Base-by-base conservation (phyloP, 768 basidiomycete genomes). In the Tulasnella sp. region DNA sequence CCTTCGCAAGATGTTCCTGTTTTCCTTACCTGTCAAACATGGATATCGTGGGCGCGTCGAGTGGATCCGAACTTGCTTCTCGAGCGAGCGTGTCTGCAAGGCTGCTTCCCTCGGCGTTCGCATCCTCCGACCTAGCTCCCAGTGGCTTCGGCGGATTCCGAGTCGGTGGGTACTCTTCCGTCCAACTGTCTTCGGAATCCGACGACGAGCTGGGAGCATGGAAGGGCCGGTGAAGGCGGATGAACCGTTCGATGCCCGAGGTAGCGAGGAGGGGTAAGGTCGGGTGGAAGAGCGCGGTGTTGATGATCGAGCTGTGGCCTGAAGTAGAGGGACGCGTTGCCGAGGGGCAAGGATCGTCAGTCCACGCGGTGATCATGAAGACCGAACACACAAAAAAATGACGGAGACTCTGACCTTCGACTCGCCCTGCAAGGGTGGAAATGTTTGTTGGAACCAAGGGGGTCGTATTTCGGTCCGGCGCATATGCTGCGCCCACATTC, bases 1-100 rank as follows among this genome's bases (percentile, higher is more conserved):
- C n/a, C n/a, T n/a, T n/a, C n/a, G n/a, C n/a, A n/a, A n/a, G n/a
- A n/a, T n/a, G n/a, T n/a, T n/a, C n/a, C n/a, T n/a, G n/a, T n/a
- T n/a, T n/a, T n/a, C n/a, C 77, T 73, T 78, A 72, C 77, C 71
- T 62, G 31, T 78, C 77, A 42, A 78, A 78, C 77, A 78, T 42
- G 4, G 77, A 58, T n/a, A 71, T 78, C 42, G 46, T 38, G 72
- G 39, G 40, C 4, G 14, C 18, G 58, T 38, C 31, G 40, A 27
- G 12, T 34, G 77, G 71, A n/a, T 78, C 77, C 38, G n/a, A 38
- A 16, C 62, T 40, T 12, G 68, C 31, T 44, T 73, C 42, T 14
- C n/a, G 24, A 8, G 68, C 40, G 21, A 52, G 68, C 40, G 39
- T 62, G 27, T 52, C 40, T 42, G 58, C 76, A 21, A 52, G 77